A percentile compares a stretch with the other conserved stretches of the same genome.
phyloP scores from a whole-genome alignment of 179 eudicot genomes.

The Sideroxylon spinosum region DNA sequence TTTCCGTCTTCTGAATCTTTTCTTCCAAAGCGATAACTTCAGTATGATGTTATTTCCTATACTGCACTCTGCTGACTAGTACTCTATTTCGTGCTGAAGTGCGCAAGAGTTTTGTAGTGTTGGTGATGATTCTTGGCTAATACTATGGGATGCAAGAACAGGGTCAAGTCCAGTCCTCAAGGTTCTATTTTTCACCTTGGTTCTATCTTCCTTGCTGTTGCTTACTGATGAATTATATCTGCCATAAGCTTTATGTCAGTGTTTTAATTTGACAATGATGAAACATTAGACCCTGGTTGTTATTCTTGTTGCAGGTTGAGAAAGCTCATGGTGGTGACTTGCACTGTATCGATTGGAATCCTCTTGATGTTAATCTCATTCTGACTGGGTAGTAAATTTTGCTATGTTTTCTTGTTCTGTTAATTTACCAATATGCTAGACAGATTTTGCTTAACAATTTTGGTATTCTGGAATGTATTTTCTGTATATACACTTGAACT shows the following conservation, averaged over 20 bases:
- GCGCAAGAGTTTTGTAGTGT: conserved; percentile 96
- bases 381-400: conserved; percentile 67
- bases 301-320: conserved; percentile 55
- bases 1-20: neutral
- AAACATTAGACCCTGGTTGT: neutral
- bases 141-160: conserved; percentile 92
- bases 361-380: conserved; percentile 71
- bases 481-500: neutral
- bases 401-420: neutral
- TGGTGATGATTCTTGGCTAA: conserved; percentile 98
- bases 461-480: too few species aligned
- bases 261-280: conserved; percentile 12
- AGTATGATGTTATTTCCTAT: neutral
- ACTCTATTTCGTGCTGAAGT: conserved; percentile 38
- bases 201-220: neutral
- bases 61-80: conserved; percentile 12
- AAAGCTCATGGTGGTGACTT: conserved; percentile 95
- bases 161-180: conserved; percentile 74
- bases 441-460: neutral
- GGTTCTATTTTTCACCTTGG: conserved; percentile 35
- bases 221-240: neutral
- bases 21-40: neutral
- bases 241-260: neutral
- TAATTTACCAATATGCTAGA: neutral
- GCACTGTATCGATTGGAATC: conserved; percentile 99